Conservation (phyloP, 2,329 filamentous ascomycete genomes). For the Ophiocordyceps sinensis region DNA sequence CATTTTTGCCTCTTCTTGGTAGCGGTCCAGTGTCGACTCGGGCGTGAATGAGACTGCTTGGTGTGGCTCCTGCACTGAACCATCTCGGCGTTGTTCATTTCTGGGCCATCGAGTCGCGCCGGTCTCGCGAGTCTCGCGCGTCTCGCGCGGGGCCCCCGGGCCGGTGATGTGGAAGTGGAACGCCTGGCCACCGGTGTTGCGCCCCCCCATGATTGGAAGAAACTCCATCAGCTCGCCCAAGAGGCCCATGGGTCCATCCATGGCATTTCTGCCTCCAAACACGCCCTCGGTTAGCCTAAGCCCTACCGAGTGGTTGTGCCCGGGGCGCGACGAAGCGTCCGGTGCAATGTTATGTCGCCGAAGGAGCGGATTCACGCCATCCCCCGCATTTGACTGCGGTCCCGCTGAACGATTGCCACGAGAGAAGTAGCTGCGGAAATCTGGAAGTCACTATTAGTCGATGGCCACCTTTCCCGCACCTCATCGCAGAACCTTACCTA, state of each 20-base stretch:
- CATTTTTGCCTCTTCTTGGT: constrained; percentile 81
- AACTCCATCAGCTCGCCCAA: constrained; percentile 42
- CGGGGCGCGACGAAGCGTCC: constrained; percentile 32
- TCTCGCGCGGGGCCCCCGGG: constrained; percentile 29
- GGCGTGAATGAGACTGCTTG: constrained; percentile 64
- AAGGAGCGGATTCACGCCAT: constrained; percentile 77
- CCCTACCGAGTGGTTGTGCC: constrained; percentile 38
- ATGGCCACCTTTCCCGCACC: background rate
- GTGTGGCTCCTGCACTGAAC: constrained; percentile 42
- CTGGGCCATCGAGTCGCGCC: constrained; percentile 24
- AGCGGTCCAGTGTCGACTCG: constrained; percentile 58
- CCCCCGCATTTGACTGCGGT: constrained; percentile 49
- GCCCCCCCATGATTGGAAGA: constrained; percentile 30
- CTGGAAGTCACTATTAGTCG: constrained; percentile 8
- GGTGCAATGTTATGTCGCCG: constrained; percentile 40
- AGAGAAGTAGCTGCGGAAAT: constrained; percentile 35
- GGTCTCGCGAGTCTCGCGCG: constrained; percentile 39
- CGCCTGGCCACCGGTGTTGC: constrained; percentile 32
- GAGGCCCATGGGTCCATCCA: constrained; percentile 38
- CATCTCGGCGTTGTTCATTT: constrained; percentile 34
- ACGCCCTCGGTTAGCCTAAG: constrained; percentile 31
- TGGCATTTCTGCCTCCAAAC: constrained; percentile 23
- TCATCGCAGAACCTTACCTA: constrained; percentile 22
- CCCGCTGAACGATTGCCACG: constrained; percentile 38
- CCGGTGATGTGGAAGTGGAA: constrained; percentile 46